Base-by-base conservation (phyloP, 306 rosid species). In the Hippophae rhamnoides region DNA sequence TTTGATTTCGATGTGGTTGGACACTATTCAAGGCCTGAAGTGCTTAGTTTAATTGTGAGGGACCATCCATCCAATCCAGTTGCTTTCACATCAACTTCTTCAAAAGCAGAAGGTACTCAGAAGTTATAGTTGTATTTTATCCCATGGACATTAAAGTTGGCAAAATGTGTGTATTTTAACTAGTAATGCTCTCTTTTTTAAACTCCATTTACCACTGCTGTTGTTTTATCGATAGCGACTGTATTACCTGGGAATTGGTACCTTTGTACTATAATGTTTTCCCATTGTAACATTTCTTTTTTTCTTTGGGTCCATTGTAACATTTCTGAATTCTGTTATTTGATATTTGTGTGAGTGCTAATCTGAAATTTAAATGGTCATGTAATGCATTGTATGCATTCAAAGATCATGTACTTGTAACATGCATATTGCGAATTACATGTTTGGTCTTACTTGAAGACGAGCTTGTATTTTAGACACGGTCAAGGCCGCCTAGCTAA, bases 1-100 rank as follows among this genome's bases (percentile, higher is more conserved):
- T 83, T 87, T 45, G 89, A 63, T 78, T 92, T 92, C 43, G 96
- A 92, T 47, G 98, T 87, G 79, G 89, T 87, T 51, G 98, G 98
- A 69, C 96, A 92, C 74, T 92, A 81, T 65, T 73, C 95, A 41
- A 81, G 95, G 70, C 93, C 96, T 27, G 96, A 92, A 69, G 92
- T 92, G 60, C 87, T 92, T 26, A 83, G 86, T 81, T 77, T 92
- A 81, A 67, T 52, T 64, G 95, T 85, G 49, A 78, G 72, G 76
- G 98, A 87, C 75, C 82, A 83, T 68, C 98, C 89, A 38, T 25
- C 84, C 47, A 74, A 52, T 25, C 82, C 95, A 5, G 98, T 83
- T 67, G 75, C 87, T 57, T 92, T 83, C 67, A 43, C 89, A 60
- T 83, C 97, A 44, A 12, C 80, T n/a, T 61, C 86, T 1, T 53